Evolutionary conservation across 2,329 filamentous ascomycete genomes (phyloP).

Genomic region (Fusarium keratoplasticum): DNA sequence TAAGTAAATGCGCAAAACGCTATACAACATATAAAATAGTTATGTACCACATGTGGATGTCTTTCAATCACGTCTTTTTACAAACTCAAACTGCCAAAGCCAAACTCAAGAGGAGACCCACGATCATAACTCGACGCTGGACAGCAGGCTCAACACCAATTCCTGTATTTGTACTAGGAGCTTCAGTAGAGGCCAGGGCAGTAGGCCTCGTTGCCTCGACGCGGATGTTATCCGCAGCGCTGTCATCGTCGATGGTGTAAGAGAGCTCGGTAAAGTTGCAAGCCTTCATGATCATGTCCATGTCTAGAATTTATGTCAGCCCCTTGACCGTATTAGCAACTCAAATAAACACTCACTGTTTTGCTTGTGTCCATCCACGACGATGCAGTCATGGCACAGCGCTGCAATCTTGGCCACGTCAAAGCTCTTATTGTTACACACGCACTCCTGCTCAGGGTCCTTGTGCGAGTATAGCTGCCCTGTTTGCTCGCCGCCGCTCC

Average conservation of each 20-base stretch:
- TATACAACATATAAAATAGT: neutral
- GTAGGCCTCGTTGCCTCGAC: constrained; percentile 50
- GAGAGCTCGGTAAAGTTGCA: constrained; percentile 49
- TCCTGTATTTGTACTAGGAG: neutral
- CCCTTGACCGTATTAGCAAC: neutral
- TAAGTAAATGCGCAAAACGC: neutral
- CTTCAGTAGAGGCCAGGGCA: constrained; percentile 12
- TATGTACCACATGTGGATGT: neutral
- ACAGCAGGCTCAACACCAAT: neutral
- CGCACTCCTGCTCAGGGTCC: constrained; percentile 50
- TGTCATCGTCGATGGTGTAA: constrained; percentile 48
- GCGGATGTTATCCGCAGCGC: constrained; percentile 47
- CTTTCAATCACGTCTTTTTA: neutral
- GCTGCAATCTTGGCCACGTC: constrained; percentile 53
- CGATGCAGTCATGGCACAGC: constrained; percentile 54
- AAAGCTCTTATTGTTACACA: constrained; percentile 55
- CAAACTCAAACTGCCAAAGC: constrained; percentile 11
- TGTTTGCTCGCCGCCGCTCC: constrained; percentile 24
- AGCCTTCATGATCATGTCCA: constrained; percentile 50
- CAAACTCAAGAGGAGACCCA: constrained; percentile 17
- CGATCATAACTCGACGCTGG: neutral
- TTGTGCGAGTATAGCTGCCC: constrained; percentile 30
- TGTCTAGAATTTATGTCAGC: constrained; percentile 43
- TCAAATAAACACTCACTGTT: constrained; percentile 44
- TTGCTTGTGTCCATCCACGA: constrained; percentile 44